Evolutionary conservation across 1,139 yeast species (phyloP), one percentile per base, ranked within the genome.

Genomic region (Arxiozyma slooffiae): DNA sequence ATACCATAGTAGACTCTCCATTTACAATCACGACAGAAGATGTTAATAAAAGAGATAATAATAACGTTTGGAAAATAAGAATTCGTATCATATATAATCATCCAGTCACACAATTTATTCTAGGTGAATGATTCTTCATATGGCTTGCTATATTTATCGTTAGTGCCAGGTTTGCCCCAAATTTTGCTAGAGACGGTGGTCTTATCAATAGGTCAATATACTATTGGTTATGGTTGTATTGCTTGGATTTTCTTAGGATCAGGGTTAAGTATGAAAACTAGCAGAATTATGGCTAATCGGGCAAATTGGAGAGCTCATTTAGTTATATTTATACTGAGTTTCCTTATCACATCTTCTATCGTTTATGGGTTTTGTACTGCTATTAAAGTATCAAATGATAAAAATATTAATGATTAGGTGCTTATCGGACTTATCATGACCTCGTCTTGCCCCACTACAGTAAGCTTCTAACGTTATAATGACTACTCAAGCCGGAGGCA

Each of bases 401-500:
- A 63, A 4, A 69, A 71, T 4, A 85, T 88, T 38, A 83, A 82
- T 58, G 74, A 77, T 34, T 86, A 92, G 85, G 73, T 87, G 57
- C 71, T 88, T 44, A 85, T 79, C 51, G 96, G 97, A 0, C 68
- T 88, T 57, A 78, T 89, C 38, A 84, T 87, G 45, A 85, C 95
- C 1, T 86, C 86, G 45, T 78, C 92, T 5, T 86, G 95, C 66
- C 96, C 96, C 40, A 89, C 96, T 16, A 88, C 96, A 0, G 95
- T 88, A 20, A n/a, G 81, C 92, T 0, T 88, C 90, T 4, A 88
- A 88, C 64, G 96, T 88, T 46, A 90, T 88, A 26, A 87, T 88
- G 96, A 88, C 97, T n/a, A 77, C 78, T 50, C 76, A 75, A 52
- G 90, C 95, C 0, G 81, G 82, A 58, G 96, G 96, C 7, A 86